Conservation (phyloP, 2,329 filamentous ascomycete genomes). For the Gnomoniopsis sp. region DNA sequence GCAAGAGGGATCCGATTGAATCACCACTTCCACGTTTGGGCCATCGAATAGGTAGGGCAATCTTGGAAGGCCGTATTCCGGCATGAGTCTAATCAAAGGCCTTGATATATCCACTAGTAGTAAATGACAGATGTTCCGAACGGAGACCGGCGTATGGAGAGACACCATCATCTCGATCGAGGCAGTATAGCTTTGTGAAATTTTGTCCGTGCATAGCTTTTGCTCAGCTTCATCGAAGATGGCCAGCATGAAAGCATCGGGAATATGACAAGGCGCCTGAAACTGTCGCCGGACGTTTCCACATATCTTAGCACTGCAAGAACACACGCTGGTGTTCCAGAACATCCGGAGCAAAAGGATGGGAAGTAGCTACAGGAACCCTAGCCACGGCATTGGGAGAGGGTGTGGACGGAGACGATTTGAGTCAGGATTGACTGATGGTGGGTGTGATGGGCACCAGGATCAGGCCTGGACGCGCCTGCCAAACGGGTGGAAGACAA, state of each 20-base stretch:
- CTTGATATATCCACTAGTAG: background rate
- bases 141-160: background rate
- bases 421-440: conserved; percentile 14
- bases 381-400: conserved; percentile 3
- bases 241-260: background rate
- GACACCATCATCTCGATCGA: background rate
- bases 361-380: background rate
- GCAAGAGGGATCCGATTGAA: background rate
- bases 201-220: background rate
- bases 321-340: conserved; percentile 10
- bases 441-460: conserved; percentile 14
- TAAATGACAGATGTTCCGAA: background rate
- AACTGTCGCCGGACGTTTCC: background rate
- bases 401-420: conserved; percentile 14
- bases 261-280: background rate
- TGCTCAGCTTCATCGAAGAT: background rate
- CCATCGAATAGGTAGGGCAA: background rate
- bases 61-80: no score
- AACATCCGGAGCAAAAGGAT: conserved; percentile 4
- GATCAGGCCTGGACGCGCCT: conserved; percentile 14
- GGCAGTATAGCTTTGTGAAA: background rate
- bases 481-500: conserved; percentile 2
- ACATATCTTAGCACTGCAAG: background rate
- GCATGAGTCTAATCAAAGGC: background rate
- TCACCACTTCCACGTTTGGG: background rate